Conservation (phyloP, 2,329 filamentous ascomycete species). For the Colletotrichum australisinense region DNA sequence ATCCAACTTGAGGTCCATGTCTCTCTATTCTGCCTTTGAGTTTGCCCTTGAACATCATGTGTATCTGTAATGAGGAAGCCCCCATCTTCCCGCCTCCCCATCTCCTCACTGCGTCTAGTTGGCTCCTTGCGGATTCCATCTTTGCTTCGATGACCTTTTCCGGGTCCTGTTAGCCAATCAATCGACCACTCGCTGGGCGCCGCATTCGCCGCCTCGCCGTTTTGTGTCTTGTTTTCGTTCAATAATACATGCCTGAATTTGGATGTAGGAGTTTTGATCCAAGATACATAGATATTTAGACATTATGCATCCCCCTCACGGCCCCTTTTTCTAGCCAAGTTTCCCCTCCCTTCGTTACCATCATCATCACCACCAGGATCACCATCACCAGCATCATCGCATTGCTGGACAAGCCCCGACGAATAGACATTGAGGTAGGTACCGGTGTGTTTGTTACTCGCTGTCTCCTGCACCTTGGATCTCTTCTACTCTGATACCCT, state of each 20-base stretch:
- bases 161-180: constrained; percentile 7
- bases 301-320: background rate
- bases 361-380: background rate
- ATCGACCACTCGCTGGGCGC: background rate
- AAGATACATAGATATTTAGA: constrained; percentile 8
- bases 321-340: background rate
- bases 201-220: constrained; percentile 30
- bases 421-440: constrained; percentile 30
- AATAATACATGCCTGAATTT: constrained; percentile 9
- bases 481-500: background rate
- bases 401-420: constrained; percentile 6
- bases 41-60: background rate
- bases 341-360: background rate
- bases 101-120: background rate
- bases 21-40: background rate
- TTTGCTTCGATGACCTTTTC: background rate
- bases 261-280: background rate
- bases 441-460: constrained; percentile 6
- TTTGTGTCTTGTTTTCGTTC: constrained; percentile 13
- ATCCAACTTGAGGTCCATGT: background rate
- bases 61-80: background rate
- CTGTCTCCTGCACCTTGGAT: background rate
- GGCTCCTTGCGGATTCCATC: constrained; percentile 10
- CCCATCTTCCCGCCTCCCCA: constrained; percentile 18
- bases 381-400: background rate